Percentiles rank a stretch among this genome's conserved stretches.
Conservation (phyloP, 2,329 filamentous ascomycete species). For the Phialophora macrospora region DNA sequence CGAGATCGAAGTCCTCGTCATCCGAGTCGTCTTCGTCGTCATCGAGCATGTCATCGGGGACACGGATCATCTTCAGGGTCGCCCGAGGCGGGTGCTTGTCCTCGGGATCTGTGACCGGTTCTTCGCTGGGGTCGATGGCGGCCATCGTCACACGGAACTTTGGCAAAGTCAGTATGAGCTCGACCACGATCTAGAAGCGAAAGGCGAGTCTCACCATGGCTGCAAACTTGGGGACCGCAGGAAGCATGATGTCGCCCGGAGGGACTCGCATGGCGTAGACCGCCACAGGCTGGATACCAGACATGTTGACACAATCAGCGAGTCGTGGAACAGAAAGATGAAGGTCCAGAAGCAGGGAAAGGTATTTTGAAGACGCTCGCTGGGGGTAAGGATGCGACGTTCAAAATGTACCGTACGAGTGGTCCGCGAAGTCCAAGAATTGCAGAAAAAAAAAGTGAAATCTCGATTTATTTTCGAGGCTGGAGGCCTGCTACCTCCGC, state of each 20-base stretch:
- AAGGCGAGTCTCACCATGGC: constrained; percentile 70
- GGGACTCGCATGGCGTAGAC: constrained; percentile 93
- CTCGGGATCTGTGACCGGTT: constrained; percentile 66
- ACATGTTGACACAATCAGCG: constrained; percentile 44
- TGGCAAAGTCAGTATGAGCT: constrained; percentile 8
- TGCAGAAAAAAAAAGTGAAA: background rate
- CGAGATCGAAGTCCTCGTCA: constrained; percentile 45
- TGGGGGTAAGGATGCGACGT: background rate
- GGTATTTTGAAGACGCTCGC: background rate
- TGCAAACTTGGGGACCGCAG: constrained; percentile 77
- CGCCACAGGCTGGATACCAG: constrained; percentile 66
- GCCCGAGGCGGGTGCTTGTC: constrained; percentile 64
- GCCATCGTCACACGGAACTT: constrained; percentile 99
- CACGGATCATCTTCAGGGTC: constrained; percentile 88
- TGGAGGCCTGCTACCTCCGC: constrained; percentile 22
- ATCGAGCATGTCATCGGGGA: constrained; percentile 61
- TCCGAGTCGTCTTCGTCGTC: constrained; percentile 61
- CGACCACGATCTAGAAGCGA: constrained; percentile 12
- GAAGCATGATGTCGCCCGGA: constrained; percentile 79
- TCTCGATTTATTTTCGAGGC: background rate
- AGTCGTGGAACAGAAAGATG: background rate
- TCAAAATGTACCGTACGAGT: background rate
- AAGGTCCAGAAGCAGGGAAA: background rate
- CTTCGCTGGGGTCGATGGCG: constrained; percentile 86
- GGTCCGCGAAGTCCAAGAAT: background rate